Evolutionary conservation across 2,329 filamentous ascomycete species (phyloP), one percentile per base, ranked within the genome.

Genomic region (Cadophora sp.): DNA sequence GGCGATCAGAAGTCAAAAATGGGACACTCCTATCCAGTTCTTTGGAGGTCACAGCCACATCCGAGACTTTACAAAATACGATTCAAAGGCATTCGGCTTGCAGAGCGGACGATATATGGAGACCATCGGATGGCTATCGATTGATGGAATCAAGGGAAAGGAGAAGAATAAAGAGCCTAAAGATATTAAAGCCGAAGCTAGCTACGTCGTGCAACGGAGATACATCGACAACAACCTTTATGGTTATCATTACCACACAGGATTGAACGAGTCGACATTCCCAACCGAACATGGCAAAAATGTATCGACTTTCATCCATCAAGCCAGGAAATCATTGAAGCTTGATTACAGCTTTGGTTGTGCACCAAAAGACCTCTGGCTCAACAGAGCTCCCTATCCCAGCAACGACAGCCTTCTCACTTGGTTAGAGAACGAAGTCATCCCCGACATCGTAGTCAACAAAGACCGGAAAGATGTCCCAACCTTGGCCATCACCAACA

Each of bases 161-260:
- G 70, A 67, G 11, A 75, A 73, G 14, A 74, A 76, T 59, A 72
- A 68, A 30, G 69, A 70, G 67, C 70, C 64, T 8, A 72, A 70
- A 62, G 76, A 75, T 0, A 65, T 76, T 1, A 76, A 78, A 5
- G 66, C 80, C 0, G 71, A 77, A 4, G 78, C 79, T 0, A 76
- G 75, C 5, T 80, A 88, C 51, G 84, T 82, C 1, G 97, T 97
- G 76, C 84, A 85, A 62, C 87, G 95, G 55, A 87, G 90, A 67
- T 98, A 97, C 79, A 95, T 98, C 68, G 95, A 98, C 80, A 97
- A 94, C 80, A 98, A 98, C 73, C 83, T 97, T 0, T 91, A 88
- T 68, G 96, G 94, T 0, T 85, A 96, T 67, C 86, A 94, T 73
- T 86, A 96, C 74, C 95, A 98, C 77, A 92, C 91, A 2, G 87